Evolutionary conservation across 1,284 basidiomycete genomes (phyloP).

Genomic region (Fomes fomentarius): DNA sequence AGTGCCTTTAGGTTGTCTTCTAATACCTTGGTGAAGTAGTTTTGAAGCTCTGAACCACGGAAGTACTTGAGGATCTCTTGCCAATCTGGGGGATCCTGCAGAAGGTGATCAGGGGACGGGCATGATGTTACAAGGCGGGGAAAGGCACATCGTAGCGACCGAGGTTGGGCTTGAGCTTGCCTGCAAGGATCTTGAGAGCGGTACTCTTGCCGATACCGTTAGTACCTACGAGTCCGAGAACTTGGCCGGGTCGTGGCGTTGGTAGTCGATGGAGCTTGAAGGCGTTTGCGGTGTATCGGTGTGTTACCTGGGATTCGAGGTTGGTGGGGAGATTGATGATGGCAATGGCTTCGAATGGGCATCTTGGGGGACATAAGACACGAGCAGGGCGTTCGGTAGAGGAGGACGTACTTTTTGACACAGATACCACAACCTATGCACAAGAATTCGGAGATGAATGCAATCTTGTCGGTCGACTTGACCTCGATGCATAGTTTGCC

Average conservation of each 20-base stretch:
- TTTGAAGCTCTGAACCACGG: constrained; percentile 95
- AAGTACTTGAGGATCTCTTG: constrained; percentile 97
- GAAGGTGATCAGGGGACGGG: constrained; percentile 9
- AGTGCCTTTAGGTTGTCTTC: constrained; percentile 97
- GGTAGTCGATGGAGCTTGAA: constrained; percentile 98
- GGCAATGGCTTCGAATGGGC: constrained; percentile 95
- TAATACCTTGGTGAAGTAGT: constrained; percentile 98
- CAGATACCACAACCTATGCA: constrained; percentile 99
- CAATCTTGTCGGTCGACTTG: constrained; percentile 91
- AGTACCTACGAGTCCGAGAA: constrained; percentile 93
- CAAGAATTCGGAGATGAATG: constrained; percentile 95
- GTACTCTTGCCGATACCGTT: constrained; percentile 99
- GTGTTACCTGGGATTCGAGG: constrained; percentile 91
- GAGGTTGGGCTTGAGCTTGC: constrained; percentile 93
- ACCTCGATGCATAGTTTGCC: constrained; percentile 98
- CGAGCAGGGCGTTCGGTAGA: not conserved
- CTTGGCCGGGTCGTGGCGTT: constrained; percentile 93
- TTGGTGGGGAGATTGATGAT: constrained; percentile 98
- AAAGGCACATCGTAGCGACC: constrained; percentile 83
- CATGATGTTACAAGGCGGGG: constrained; percentile 1
- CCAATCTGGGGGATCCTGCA: constrained; percentile 94
- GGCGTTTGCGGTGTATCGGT: constrained; percentile 95
- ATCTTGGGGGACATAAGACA: constrained; percentile 51
- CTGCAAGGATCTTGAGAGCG: constrained; percentile 92
- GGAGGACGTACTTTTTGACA: constrained; percentile 85